Base-by-base conservation (phyloP, 148 eudicot genomes). In the Suaeda aralocaspica region DNA sequence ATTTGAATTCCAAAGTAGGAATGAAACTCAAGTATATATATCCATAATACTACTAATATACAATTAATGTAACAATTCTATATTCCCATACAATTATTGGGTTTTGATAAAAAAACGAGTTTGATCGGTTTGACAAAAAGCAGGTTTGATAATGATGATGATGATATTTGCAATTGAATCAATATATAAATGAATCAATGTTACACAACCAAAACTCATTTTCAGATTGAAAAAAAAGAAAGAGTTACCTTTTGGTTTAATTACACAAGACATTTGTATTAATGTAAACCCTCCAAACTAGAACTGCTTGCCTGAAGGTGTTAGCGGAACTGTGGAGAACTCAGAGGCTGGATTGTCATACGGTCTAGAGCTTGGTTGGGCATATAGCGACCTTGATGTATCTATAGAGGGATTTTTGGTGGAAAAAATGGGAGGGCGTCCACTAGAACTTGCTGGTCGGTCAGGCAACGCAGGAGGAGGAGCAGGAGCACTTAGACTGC, bases 301-400 rank as follows among this genome's bases (percentile, higher is more conserved):
- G 80, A 78, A 70, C 64, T 78, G 81, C 74, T 83, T 66, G 80
- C 72, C 89, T 29, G 93, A 81, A 24, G 95, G 89, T 11, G 88
- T 83, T 36, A 94, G 87, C 71, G 99, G 99, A 55, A 94, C 97
- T 7, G 99, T 91, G 51, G 99, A 91, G 70, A 94, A 94, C 79
- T 91, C 99, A 3, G 98, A 83, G 59, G 82, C 86, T 4, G 82
- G 65, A 61, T 72, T 75, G 41, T 86, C 98, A n/a, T 82, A 75
- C 29, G 73, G 86, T 56, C 76, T 67, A 64, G 82, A 59, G 76
- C 68, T 79, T 66, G 80, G 80, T 58, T 73, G 78, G 9, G 87
- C 39, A 36, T 68, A 68, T 19, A 46, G 14, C n/a, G 86, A 66
- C 70, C 81, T 69, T 30, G 76, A 76, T 61, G 74, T 70, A 55